These are phyloP conservation scores for Vaccinium vitisidaea DNA, from an alignment of 148 eudicot species.

Conservation along the genomic window DNA sequence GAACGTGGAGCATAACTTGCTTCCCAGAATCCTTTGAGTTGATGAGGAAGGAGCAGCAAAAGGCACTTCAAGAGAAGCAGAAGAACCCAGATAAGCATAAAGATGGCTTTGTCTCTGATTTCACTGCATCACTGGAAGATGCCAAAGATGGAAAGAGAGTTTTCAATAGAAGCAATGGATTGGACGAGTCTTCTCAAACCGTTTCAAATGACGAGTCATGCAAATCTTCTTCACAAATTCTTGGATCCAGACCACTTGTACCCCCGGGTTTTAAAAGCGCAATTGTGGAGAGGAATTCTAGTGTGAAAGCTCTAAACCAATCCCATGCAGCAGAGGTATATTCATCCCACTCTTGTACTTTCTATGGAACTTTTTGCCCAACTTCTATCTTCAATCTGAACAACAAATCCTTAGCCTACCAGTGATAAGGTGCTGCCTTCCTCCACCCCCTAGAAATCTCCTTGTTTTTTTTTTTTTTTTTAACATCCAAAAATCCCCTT, in stretches of 20 bases:
- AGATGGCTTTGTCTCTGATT: constrained; percentile 31
- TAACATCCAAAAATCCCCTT: no score
- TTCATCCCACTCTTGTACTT: background rate
- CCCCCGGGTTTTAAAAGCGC: constrained; percentile 88
- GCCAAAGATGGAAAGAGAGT: constrained; percentile 31
- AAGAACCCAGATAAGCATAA: constrained; percentile 54
- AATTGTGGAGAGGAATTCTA: constrained; percentile 55
- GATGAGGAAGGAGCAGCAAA: constrained; percentile 95
- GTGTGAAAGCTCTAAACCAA: constrained; percentile 35
- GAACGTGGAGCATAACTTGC: background rate
- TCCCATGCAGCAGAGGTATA: constrained; percentile 51
- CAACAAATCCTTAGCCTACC: background rate
- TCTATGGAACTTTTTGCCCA: background rate
- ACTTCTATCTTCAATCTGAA: background rate
- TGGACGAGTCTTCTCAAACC: constrained; percentile 33
- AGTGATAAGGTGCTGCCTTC: background rate
- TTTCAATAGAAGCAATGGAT: constrained; percentile 28
- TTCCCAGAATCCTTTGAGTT: constrained; percentile 82
- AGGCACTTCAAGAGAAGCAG: constrained; percentile 78
- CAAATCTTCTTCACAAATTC: constrained; percentile 52
- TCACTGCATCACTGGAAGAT: constrained; percentile 36
- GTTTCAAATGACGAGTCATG: constrained; percentile 45
- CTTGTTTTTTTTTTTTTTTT: background rate
- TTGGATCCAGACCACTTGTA: constrained; percentile 74
- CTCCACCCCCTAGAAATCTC: background rate